phyloP scores from a whole-genome alignment of 768 basidiomycete genomes.

The Lyophyllum semitale region DNA sequence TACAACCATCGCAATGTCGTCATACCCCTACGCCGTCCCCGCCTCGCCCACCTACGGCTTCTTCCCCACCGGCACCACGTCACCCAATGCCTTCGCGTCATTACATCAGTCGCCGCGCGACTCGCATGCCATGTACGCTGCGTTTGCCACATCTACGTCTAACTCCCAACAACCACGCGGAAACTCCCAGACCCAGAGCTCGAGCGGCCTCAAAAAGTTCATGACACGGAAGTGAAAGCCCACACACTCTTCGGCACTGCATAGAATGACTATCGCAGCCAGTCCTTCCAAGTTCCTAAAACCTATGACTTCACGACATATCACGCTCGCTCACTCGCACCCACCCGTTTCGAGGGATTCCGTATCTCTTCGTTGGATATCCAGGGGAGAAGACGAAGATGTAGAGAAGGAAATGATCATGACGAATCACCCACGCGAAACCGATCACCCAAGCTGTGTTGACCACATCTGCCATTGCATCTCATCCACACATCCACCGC shows the following conservation, averaged over 20 bases:
- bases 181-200: conserved; percentile 22
- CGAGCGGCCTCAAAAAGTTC: conserved; percentile 36
- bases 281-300: neutral
- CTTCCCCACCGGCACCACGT: conserved; percentile 57
- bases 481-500: conserved; percentile 1
- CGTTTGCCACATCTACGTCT: conserved; percentile 35
- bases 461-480: conserved; percentile 11
- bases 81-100: conserved; percentile 57
- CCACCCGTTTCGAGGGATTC: neutral
- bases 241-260: neutral
- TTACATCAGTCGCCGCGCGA: conserved; percentile 66
- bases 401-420: neutral
- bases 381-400: neutral
- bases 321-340: neutral
- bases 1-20: conserved; percentile 43
- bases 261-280: neutral
- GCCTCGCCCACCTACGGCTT: conserved; percentile 59
- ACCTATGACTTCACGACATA: neutral
- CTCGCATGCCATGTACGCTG: conserved; percentile 57
- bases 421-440: too few species aligned
- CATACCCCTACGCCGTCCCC: conserved; percentile 44
- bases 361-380: neutral
- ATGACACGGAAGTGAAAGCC: conserved; percentile 29
- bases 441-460: conserved; percentile 10
- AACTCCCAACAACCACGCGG: conserved; percentile 16